phyloP scores from a whole-genome alignment of 2,329 filamentous ascomycete genomes.

The Colletotrichum abscissum region DNA sequence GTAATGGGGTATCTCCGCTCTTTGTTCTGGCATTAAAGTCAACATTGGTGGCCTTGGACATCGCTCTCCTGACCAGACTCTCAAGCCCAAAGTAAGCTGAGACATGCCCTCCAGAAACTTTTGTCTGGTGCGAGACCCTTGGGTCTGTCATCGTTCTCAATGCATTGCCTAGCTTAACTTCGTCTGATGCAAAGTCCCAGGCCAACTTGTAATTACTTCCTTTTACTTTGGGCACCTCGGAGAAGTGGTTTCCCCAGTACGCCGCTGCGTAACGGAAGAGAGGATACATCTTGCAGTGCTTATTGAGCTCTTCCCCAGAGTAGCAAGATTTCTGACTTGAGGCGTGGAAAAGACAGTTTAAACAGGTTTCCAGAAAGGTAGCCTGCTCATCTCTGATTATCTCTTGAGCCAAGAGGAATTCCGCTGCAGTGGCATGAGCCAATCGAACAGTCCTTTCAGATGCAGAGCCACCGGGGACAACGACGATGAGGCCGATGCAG shows the following conservation, averaged over 20 bases:
- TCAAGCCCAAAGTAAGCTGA: conserved; percentile 17
- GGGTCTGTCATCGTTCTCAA: not conserved
- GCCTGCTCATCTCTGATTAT: not conserved
- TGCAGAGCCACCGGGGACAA: not conserved
- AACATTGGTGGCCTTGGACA: not conserved
- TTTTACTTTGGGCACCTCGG: not conserved
- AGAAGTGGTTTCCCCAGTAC: conserved; percentile 5
- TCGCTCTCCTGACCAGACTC: not conserved
- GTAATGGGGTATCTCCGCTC: conserved; percentile 9
- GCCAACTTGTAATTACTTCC: conserved; percentile 4
- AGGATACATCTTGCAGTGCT: not conserved
- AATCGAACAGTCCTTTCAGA: not conserved
- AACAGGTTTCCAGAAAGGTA: not conserved
- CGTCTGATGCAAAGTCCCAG: conserved; percentile 2
- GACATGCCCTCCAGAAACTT: not conserved
- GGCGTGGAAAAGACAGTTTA: not conserved
- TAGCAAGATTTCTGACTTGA: not conserved
- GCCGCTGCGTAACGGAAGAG: conserved; percentile 15
- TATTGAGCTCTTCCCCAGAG: not conserved
- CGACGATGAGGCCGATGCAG: conserved; percentile 12
- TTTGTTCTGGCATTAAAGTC: conserved; percentile 13
- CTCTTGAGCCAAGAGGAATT: not conserved
- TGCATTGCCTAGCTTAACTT: not conserved
- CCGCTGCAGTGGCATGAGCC: not conserved
- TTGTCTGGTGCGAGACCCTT: not conserved